Conservation (phyloP, 495 filamentous ascomycete genomes). For the Recurvomyces mirabilis region DNA sequence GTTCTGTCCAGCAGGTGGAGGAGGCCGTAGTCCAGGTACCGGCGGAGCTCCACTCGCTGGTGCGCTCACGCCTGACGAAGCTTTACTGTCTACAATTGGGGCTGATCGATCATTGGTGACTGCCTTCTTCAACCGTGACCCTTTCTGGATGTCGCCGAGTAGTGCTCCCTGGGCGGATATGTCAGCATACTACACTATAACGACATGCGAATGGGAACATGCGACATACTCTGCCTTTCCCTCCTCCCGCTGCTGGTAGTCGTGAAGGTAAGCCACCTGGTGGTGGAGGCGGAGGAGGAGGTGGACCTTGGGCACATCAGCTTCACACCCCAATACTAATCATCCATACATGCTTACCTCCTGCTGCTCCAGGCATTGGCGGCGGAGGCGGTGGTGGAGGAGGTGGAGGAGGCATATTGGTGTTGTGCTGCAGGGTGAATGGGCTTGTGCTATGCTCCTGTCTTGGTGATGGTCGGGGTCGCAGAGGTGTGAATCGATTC, state of each 20-base stretch:
- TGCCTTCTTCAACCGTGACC: constrained; percentile 67
- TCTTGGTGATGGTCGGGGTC: no score
- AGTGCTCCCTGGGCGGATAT: constrained; percentile 57
- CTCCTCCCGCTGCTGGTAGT: constrained; percentile 37
- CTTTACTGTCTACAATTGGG: constrained; percentile 46
- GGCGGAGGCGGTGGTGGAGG: constrained; percentile 55
- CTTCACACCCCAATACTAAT: not conserved
- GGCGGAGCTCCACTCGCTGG: constrained; percentile 66
- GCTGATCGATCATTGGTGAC: constrained; percentile 93
- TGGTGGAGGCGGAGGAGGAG: constrained; percentile 52
- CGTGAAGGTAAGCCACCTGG: constrained; percentile 36
- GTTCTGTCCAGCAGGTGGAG: constrained; percentile 48
- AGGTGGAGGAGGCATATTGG: constrained; percentile 52
- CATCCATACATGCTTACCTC: constrained; percentile 22
- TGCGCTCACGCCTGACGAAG: constrained; percentile 45
- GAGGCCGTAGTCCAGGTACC: constrained; percentile 69
- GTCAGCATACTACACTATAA: constrained; percentile 16
- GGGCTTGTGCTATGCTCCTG: not conserved
- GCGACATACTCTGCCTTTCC: constrained; percentile 45
- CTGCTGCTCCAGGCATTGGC: constrained; percentile 52
- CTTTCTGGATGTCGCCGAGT: constrained; percentile 82
- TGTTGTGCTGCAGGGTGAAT: not conserved
- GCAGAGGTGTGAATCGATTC: not conserved
- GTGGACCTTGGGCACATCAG: constrained; percentile 37
- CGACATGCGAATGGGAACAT: not conserved